Evolutionary conservation across 1,284 basidiomycete genomes (phyloP).

Genomic region (Agaricales sp.): DNA sequence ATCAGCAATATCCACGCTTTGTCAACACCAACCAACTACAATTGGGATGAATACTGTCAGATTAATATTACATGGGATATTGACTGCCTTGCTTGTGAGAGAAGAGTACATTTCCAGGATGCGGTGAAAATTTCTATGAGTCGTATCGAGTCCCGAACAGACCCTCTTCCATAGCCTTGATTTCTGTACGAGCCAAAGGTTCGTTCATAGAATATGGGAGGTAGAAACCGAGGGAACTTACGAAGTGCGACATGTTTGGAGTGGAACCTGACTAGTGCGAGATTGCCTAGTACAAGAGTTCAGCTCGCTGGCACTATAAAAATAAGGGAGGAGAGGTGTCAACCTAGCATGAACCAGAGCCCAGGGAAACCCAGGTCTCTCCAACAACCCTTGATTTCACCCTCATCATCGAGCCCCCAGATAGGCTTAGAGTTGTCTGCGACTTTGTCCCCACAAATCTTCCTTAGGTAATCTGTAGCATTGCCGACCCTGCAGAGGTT

Average conservation of each 20-base stretch:
- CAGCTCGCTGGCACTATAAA: background rate
- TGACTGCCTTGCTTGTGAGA: too few relatives aligned
- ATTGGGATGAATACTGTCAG: too few relatives aligned
- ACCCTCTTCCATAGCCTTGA: slow-evolving; percentile 49
- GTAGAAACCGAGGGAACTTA: slow-evolving; percentile 20
- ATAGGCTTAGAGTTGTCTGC: slow-evolving; percentile 32
- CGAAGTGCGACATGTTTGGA: slow-evolving; percentile 52
- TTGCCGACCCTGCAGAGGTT: slow-evolving; percentile 23
- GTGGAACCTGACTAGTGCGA: slow-evolving; percentile 43
- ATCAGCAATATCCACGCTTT: too few relatives aligned
- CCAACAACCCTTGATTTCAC: slow-evolving; percentile 39
- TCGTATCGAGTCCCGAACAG: slow-evolving; percentile 34
- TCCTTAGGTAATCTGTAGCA: slow-evolving; percentile 24
- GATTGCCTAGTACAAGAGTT: slow-evolving; percentile 41
- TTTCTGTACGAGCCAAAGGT: slow-evolving; percentile 25
- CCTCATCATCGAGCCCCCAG: slow-evolving; percentile 44
- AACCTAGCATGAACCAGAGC: slow-evolving; percentile 50
- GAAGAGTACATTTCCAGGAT: too few relatives aligned
- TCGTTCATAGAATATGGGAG: background rate
- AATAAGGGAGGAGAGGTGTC: slow-evolving; percentile 9
- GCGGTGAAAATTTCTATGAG: too few relatives aligned
- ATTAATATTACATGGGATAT: too few relatives aligned
- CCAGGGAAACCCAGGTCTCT: slow-evolving; percentile 38
- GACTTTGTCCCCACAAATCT: slow-evolving; percentile 34
- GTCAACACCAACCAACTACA: too few relatives aligned